Evolutionary conservation across 1,139 yeast species (phyloP).

Genomic region (Geotrichum restrictum): DNA sequence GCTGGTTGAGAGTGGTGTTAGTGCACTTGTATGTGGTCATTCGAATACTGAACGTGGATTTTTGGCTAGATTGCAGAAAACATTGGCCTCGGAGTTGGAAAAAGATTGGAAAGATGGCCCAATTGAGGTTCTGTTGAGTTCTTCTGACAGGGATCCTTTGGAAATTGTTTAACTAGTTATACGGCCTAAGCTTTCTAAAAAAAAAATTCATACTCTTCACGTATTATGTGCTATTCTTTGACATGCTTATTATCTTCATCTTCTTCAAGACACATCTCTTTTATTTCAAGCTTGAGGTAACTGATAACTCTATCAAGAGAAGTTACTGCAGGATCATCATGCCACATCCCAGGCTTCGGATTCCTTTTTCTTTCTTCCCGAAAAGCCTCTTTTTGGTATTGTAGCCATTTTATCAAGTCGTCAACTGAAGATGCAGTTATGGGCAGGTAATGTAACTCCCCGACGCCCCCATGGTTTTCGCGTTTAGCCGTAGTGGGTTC

Average conservation of each 20-base stretch:
- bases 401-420: constrained; percentile 10
- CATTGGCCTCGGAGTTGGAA: constrained; percentile 45
- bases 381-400: constrained; percentile 12
- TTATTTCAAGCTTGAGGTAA: background rate
- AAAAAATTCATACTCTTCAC: background rate
- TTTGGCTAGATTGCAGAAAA: constrained; percentile 49
- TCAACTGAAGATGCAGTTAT: background rate
- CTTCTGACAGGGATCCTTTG: constrained; percentile 57
- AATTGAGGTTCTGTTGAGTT: constrained; percentile 48
- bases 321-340: no score
- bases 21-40: constrained; percentile 78
- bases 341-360: no score
- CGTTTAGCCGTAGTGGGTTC: background rate
- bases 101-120: constrained; percentile 33
- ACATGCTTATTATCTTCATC: background rate
- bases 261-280: background rate
- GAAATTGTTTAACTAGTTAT: constrained; percentile 28
- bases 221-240: no score
- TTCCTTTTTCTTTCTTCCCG: constrained; percentile 2
- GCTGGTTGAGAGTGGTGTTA: constrained; percentile 66
- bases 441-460: constrained; percentile 11
- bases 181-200: no score
- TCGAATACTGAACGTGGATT: constrained; percentile 91
- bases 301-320: no score
- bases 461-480: constrained; percentile 5